Conservation (phyloP, 2,329 filamentous ascomycete genomes). For the Aspergillus tubingensis region DNA sequence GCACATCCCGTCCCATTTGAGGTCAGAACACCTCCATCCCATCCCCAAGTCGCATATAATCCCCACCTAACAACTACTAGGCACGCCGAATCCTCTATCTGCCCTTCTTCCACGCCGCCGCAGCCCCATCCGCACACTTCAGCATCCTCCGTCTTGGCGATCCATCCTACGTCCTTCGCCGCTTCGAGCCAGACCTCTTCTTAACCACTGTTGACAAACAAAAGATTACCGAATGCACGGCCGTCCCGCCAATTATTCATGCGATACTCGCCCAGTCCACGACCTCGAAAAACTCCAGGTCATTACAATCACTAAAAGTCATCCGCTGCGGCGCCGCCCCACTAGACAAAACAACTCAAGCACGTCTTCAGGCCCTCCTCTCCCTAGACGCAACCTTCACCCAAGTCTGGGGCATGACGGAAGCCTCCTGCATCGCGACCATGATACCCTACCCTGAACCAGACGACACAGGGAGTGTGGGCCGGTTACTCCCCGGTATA, state of each 20-base stretch:
- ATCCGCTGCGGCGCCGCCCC: slow-evolving; percentile 11
- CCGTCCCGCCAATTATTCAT: slow-evolving; percentile 10
- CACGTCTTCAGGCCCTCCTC: background rate
- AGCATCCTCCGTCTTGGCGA: background rate
- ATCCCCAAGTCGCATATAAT: background rate
- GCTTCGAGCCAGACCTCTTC: slow-evolving; percentile 9
- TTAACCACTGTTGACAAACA: slow-evolving; percentile 3
- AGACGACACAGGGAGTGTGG: slow-evolving; percentile 9
- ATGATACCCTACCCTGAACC: background rate
- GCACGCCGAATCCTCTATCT: slow-evolving; percentile 1
- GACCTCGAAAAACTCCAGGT: background rate
- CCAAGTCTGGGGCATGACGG: slow-evolving; percentile 6
- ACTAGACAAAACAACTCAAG: slow-evolving; percentile 6
- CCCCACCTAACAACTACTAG: background rate
- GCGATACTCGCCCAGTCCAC: slow-evolving; percentile 6
- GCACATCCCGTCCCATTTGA: background rate
- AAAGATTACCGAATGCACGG: slow-evolving; percentile 9
- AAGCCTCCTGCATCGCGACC: background rate
- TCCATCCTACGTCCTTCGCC: slow-evolving; percentile 8
- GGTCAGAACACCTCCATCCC: background rate
- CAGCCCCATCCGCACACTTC: background rate
- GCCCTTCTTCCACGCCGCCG: slow-evolving; percentile 3
- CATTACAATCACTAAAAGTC: slow-evolving; percentile 7
- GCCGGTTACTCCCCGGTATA: slow-evolving; percentile 18
- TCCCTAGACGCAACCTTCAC: background rate